Conservation (phyloP, 495 filamentous ascomycete species). For the Neurospora tetraspora region DNA sequence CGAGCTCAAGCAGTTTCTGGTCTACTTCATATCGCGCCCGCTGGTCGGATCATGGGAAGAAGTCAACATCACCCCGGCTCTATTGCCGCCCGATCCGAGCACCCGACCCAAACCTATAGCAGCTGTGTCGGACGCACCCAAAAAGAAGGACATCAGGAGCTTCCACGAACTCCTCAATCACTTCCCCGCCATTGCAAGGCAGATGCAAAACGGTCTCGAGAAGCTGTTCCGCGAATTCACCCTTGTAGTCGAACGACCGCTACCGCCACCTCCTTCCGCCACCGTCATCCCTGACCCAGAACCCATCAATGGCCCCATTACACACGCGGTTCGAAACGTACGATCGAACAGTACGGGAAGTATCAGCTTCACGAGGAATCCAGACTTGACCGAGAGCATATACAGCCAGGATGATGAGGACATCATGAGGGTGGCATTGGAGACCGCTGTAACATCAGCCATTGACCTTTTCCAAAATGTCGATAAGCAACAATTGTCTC, state of each 20-base stretch:
- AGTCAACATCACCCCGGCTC: slow-evolving; percentile 52
- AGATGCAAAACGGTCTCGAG: slow-evolving; percentile 91
- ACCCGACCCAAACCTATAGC: slow-evolving; percentile 19
- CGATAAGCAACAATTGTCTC: slow-evolving; percentile 88
- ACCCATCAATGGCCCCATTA: slow-evolving; percentile 37
- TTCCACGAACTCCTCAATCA: slow-evolving; percentile 86
- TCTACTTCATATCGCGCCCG: slow-evolving; percentile 95
- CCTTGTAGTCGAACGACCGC: slow-evolving; percentile 70
- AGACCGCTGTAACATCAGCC: slow-evolving; percentile 84
- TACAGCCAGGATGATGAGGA: slow-evolving; percentile 79
- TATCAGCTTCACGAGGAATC: slow-evolving; percentile 15
- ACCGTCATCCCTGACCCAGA: slow-evolving; percentile 39
- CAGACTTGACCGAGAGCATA: slow-evolving; percentile 25
- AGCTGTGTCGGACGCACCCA: slow-evolving; percentile 35
- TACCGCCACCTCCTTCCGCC: slow-evolving; percentile 66
- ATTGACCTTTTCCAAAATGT: slow-evolving; percentile 94
- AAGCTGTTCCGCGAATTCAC: slow-evolving; percentile 85
- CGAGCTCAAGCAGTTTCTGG: slow-evolving; percentile 82
- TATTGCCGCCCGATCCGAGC: slow-evolving; percentile 32
- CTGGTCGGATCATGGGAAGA: slow-evolving; percentile 76
- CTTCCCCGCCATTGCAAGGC: slow-evolving; percentile 92
- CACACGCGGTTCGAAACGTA: slow-evolving; percentile 39
- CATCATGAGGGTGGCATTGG: slow-evolving; percentile 71
- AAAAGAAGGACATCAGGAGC: slow-evolving; percentile 80
- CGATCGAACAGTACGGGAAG: slow-evolving; percentile 34